Percentiles rank a stretch among this genome's conserved stretches.
Conservation (phyloP, 192 early-diverging fungal species). For the Backusella tarrabulga region DNA sequence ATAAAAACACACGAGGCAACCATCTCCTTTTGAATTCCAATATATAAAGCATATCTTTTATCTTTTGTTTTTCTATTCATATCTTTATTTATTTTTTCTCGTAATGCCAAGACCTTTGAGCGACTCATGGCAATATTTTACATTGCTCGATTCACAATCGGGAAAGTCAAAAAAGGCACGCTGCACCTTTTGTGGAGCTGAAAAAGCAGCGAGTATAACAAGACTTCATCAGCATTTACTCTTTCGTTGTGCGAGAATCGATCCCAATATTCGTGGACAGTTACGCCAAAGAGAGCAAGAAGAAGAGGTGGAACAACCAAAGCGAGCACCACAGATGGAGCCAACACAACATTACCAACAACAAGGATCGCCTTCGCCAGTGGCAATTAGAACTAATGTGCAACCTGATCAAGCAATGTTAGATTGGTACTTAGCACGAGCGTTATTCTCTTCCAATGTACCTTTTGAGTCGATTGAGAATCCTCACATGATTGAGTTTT, state of each 20-base stretch:
- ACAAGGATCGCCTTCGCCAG: not conserved
- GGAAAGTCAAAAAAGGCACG: conserved; percentile 10
- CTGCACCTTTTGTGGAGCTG: conserved; percentile 18
- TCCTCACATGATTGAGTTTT: conserved; percentile 10
- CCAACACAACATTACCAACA: not conserved
- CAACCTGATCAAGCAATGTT: conserved; percentile 2
- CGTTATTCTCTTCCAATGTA: conserved; percentile 17
- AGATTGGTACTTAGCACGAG: conserved; percentile 15
- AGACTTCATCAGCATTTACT: conserved; percentile 14
- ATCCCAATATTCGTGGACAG: not conserved
- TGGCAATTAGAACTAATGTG: not conserved
- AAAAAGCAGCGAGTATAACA: conserved; percentile 20
- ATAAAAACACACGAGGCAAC: not conserved
- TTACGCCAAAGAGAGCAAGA: conserved; percentile 7
- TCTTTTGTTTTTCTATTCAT: not conserved
- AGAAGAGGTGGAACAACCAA: not conserved
- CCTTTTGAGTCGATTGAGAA: conserved; percentile 13
- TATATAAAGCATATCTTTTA: not conserved
- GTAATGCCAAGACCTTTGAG: conserved; percentile 20
- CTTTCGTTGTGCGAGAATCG: not conserved
- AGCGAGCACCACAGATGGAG: not conserved
- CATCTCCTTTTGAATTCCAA: not conserved
- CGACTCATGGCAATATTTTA: conserved; percentile 21
- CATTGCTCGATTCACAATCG: not conserved
- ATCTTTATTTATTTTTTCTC: not conserved